Conservation (phyloP, 2,329 filamentous ascomycete species). For the Triangularia verruculosa region DNA sequence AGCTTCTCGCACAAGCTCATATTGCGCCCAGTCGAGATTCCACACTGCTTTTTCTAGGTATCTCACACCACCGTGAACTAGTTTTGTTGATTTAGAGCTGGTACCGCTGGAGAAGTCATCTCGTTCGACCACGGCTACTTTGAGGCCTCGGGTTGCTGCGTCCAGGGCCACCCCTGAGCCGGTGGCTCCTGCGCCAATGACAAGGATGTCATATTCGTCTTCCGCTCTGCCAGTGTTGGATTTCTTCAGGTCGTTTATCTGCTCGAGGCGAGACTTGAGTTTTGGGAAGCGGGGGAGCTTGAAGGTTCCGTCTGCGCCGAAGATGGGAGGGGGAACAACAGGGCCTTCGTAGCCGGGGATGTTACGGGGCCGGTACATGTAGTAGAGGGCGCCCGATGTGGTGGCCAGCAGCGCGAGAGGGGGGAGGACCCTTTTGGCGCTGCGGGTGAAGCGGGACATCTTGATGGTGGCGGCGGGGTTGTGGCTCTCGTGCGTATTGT, state of each 20-base stretch:
- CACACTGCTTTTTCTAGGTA: constrained; percentile 85
- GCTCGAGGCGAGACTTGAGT: constrained; percentile 60
- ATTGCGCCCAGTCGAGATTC: constrained; percentile 82
- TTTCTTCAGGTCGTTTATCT: constrained; percentile 59
- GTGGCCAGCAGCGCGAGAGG: constrained; percentile 42
- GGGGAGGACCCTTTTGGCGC: constrained; percentile 42
- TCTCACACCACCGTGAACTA: constrained; percentile 80
- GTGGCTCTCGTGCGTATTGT: background rate
- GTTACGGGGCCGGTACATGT: constrained; percentile 65
- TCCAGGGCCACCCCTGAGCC: constrained; percentile 79
- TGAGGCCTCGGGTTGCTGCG: constrained; percentile 73
- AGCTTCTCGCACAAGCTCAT: constrained; percentile 76
- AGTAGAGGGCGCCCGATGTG: constrained; percentile 46
- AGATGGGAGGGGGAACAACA: constrained; percentile 67
- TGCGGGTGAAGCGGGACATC: constrained; percentile 32
- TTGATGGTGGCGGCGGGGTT: background rate
- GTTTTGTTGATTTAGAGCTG: constrained; percentile 83
- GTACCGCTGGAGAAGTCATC: constrained; percentile 82
- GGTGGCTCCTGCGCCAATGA: constrained; percentile 78
- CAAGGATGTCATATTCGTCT: constrained; percentile 69
- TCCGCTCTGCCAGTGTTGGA: constrained; percentile 36
- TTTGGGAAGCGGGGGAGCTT: constrained; percentile 63
- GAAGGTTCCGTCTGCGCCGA: constrained; percentile 66
- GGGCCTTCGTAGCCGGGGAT: constrained; percentile 68
- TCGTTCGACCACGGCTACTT: constrained; percentile 76